Evolutionary conservation across 441 rosid species (phyloP), one percentile per base, ranked within the genome.

Genomic region (Adansonia madagascariensis): DNA sequence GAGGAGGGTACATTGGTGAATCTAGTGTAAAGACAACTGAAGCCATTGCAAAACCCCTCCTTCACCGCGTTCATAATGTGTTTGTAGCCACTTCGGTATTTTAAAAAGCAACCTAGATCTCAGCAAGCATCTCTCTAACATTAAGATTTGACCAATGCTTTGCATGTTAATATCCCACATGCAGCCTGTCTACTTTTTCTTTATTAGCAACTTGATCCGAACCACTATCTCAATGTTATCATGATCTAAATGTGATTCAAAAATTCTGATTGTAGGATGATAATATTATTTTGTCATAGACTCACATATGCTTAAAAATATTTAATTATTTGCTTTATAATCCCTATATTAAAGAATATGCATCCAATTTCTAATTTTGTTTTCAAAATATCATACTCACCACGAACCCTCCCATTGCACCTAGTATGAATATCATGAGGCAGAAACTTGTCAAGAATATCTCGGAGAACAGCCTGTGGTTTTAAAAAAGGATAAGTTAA

Each of bases 381-480:
- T 39, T 71, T 35, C 44, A 17, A 39, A 17, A 44, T 18, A 72
- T 18, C 50, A 55, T 72, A 75, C 93, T 84, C 76, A 95, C 98
- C 91, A 57, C 99, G 95, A 85, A 94, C 90, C 85, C 97, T 92
- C 73, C 99, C 97, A 65, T 81, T 95, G 82, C 87, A 91, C 84
- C 91, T 86, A 50, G 86, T 87, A 79, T 94, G 99, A 79, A 79
- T 87, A 88, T 95, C 98, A 79, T 88, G 91, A 10, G 98, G 99
- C 59, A 94, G 88, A 80, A 87, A 89, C 77, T 83, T 84, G 55
- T 90, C 88, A 78, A 95, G 91, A 61, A 92, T 83, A n/a, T 91
- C 92, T 76, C 89, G 88, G 12, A 92, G 98, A 70, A 95, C 89
- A 79, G 97, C 97, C 98, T 94, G 85, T 61, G 61, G 78, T 73